These are phyloP conservation scores for Claviceps quebecensis DNA, from an alignment of 2,329 filamentous ascomycete genomes.

Conservation along the genomic window DNA sequence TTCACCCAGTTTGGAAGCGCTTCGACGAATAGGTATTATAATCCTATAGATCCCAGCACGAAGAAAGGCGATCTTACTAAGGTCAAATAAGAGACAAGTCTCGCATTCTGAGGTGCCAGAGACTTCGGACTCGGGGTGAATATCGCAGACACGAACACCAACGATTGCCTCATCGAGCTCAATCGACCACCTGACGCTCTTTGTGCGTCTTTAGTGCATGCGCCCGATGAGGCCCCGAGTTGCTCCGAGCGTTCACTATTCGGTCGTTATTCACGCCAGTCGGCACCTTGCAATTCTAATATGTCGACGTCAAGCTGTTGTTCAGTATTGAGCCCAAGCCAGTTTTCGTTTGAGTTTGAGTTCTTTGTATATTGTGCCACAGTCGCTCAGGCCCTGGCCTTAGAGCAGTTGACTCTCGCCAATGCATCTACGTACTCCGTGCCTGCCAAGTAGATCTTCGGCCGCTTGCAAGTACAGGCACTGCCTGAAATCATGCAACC, in stretches of 20 bases:
- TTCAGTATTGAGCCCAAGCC: conserved; percentile 6
- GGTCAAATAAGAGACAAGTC: no score
- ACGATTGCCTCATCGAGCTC: conserved; percentile 26
- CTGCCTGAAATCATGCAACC: conserved; percentile 3
- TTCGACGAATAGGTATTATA: no score
- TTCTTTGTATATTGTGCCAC: conserved; percentile 6
- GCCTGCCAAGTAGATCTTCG: not conserved
- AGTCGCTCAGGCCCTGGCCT: conserved; percentile 6
- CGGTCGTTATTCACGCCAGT: conserved; percentile 12
- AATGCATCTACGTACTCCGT: not conserved
- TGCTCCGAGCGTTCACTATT: conserved; percentile 23
- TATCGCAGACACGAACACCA: not conserved
- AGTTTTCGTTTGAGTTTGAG: not conserved
- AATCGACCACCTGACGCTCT: conserved; percentile 22
- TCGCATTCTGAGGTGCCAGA: no score
- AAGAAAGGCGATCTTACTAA: no score
- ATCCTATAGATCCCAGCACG: no score
- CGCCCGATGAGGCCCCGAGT: conserved; percentile 19
- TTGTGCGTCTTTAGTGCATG: conserved; percentile 19
- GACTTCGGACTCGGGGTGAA: conserved; percentile 11
- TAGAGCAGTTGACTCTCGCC: conserved; percentile 8
- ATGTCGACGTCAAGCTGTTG: conserved; percentile 8
- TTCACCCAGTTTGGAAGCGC: no score
- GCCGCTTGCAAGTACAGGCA: not conserved
- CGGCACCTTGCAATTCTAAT: conserved; percentile 12